Conservation (phyloP, 768 basidiomycete species). For the Lentinus brumalis region DNA sequence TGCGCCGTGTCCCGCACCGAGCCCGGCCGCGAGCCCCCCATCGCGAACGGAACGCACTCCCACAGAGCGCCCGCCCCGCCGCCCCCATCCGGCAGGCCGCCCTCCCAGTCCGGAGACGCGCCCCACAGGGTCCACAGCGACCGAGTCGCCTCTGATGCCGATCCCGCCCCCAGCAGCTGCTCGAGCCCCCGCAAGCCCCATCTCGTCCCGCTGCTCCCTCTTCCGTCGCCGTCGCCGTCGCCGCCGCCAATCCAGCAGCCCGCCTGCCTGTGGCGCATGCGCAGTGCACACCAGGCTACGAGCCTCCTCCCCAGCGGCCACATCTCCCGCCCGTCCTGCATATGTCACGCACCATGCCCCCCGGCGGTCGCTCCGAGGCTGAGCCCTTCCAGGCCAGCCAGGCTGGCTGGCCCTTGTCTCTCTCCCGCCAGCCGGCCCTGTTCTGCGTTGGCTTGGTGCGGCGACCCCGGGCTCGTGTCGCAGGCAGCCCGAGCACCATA, state of each 20-base stretch:
- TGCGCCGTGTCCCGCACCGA: neutral
- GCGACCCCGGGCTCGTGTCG: neutral
- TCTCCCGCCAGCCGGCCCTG: no score
- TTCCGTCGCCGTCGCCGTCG: neutral
- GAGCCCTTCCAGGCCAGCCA: no score
- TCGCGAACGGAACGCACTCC: constrained; percentile 17
- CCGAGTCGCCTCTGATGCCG: constrained; percentile 11
- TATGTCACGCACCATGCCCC: no score
- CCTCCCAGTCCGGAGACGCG: constrained; percentile 15
- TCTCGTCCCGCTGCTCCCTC: neutral
- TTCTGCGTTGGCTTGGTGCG: neutral
- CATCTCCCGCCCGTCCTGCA: no score
- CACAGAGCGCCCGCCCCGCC: constrained; percentile 4
- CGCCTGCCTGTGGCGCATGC: no score
- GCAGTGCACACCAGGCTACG: no score
- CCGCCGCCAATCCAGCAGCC: no score
- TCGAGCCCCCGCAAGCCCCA: neutral
- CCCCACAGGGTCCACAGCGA: neutral
- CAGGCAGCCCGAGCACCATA: neutral
- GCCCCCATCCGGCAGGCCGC: constrained; percentile 14
- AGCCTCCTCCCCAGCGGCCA: no score
- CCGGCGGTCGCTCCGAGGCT: no score
- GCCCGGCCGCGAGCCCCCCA: constrained; percentile 6
- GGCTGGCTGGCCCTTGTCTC: no score
- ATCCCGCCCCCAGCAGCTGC: constrained; percentile 11